phyloP scores from a whole-genome alignment of 208 protist genomes.

The Trypanosoma mega region DNA sequence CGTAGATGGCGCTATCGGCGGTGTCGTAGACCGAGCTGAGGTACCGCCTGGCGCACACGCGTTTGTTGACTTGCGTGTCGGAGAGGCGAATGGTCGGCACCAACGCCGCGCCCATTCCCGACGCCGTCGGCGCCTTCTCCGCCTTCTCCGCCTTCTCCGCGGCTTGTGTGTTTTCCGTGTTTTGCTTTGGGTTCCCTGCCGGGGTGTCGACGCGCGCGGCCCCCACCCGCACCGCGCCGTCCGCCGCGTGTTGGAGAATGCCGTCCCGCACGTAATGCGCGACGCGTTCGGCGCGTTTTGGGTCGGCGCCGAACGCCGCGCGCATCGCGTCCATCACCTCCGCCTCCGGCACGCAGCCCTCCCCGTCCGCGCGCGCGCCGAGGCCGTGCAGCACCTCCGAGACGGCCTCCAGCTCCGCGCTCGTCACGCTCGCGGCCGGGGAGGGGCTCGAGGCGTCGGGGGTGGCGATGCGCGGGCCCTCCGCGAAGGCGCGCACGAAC shows the following conservation, averaged over 20 bases:
- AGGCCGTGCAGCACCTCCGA: conserved; percentile 42
- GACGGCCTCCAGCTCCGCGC: conserved; percentile 49
- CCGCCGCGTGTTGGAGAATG: conserved; percentile 11
- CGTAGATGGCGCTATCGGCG: conserved; percentile 28
- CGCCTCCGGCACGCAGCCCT: conserved; percentile 40
- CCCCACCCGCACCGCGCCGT: conserved; percentile 11
- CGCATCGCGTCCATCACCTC: conserved; percentile 37
- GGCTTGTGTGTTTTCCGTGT: neutral
- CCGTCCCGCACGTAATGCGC: conserved; percentile 42
- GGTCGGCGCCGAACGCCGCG: conserved; percentile 36
- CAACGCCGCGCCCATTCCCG: neutral
- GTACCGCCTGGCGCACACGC: conserved; percentile 15
- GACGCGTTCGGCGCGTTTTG: conserved; percentile 40
- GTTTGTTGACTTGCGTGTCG: neutral
- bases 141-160: no score
- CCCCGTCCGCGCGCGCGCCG: conserved; percentile 26
- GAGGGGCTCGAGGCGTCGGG: conserved; percentile 2
- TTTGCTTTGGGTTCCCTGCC: neutral
- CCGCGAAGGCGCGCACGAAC: conserved; percentile 63
- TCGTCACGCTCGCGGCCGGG: neutral
- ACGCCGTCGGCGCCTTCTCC: no score
- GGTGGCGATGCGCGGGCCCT: conserved; percentile 37
- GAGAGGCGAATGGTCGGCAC: neutral
- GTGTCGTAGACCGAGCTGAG: conserved; percentile 17
- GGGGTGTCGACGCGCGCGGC: neutral